phyloP scores from a whole-genome alignment of 73 alveolate species.

The Tetrahymena malaccensis region DNA sequence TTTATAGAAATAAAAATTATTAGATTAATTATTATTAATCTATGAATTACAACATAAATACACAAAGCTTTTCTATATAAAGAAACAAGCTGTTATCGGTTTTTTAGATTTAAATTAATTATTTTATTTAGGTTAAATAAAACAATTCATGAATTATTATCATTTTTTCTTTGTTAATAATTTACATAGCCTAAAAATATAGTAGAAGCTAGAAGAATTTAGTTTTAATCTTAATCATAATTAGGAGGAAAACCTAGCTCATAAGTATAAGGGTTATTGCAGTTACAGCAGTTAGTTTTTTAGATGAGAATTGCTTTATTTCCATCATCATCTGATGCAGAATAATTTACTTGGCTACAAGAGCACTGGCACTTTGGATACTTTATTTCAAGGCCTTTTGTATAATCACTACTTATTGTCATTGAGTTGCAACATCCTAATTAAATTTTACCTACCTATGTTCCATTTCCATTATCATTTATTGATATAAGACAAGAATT shows the following conservation, averaged over 20 bases:
- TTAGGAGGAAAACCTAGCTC: background rate
- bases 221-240: background rate
- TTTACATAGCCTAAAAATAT: background rate
- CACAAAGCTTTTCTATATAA: too few relatives aligned
- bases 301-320: background rate
- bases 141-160: background rate
- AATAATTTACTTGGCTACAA: background rate
- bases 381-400: background rate
- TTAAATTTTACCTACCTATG: background rate
- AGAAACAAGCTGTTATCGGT: too few relatives aligned
- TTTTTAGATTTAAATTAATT: too few relatives aligned
- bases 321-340: background rate
- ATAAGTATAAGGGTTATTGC: background rate
- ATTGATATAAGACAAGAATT: background rate
- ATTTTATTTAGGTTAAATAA: too few relatives aligned
- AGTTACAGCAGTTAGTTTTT: background rate
- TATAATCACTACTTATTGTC: background rate
- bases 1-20: too few relatives aligned
- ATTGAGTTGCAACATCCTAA: background rate
- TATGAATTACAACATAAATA: too few relatives aligned
- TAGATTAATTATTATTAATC: too few relatives aligned
- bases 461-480: background rate
- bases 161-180: background rate
- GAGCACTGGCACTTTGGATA: background rate
- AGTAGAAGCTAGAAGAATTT: background rate